phyloP scores from a whole-genome alignment of 2,329 filamentous ascomycete species.

The Xylaria sp. region DNA sequence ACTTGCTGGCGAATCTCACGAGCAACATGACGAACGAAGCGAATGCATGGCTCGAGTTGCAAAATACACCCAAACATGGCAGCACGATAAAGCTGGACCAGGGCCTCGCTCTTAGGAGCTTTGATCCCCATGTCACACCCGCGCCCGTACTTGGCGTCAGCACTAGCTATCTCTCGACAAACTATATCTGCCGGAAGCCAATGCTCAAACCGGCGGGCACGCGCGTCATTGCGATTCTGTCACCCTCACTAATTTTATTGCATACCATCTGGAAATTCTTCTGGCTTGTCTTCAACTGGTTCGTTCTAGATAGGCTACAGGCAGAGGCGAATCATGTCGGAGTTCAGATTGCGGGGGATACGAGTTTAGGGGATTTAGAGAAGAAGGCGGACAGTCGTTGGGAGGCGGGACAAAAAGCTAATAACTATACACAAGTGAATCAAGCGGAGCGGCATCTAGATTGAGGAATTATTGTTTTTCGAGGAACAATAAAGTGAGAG shows the following conservation, averaged over 20 bases:
- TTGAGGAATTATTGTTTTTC: background rate
- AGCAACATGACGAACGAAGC: constrained; percentile 36
- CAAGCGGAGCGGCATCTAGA: background rate
- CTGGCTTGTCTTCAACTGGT: background rate
- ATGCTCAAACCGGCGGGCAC: constrained; percentile 2
- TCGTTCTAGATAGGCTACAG: background rate
- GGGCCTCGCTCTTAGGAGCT: background rate
- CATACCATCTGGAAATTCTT: constrained; percentile 2
- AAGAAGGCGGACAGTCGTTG: background rate
- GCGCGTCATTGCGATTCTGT: constrained; percentile 2
- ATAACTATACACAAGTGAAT: background rate
- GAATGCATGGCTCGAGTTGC: constrained; percentile 5
- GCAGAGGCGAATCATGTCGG: background rate
- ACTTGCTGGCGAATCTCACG: constrained; percentile 36
- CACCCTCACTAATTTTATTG: constrained; percentile 5
- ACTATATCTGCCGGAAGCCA: constrained; percentile 10
- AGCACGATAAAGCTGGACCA: background rate
- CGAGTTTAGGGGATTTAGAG: background rate
- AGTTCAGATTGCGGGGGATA: background rate
- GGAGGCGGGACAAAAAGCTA: background rate
- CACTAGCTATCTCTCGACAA: constrained; percentile 2
- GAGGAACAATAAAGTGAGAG: background rate
- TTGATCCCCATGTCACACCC: background rate
- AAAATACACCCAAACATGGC: background rate
- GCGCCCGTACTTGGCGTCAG: constrained; percentile 2